Evolutionary conservation across 345 rosid species (phyloP).

Genomic region (Conringia planisiliqua): DNA sequence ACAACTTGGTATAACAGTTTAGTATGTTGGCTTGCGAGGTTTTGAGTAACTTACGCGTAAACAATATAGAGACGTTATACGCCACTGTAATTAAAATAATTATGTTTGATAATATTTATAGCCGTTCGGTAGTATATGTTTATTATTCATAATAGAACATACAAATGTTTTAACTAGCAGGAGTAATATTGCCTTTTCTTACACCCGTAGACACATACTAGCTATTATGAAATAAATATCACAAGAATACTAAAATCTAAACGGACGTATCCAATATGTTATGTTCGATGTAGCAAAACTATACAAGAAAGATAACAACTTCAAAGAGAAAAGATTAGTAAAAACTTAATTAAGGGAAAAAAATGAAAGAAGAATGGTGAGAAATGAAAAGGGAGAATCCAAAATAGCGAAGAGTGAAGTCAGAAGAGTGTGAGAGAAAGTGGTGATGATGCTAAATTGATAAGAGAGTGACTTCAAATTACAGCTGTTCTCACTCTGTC

Average conservation of each 20-base stretch:
- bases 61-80: conserved; percentile 7
- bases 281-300: too few relatives aligned
- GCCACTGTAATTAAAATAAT: not conserved
- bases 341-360: too few relatives aligned
- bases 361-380: not conserved
- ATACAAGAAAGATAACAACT: too few relatives aligned
- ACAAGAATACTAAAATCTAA: not conserved
- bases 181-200: not conserved
- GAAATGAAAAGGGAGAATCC: not conserved
- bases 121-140: not conserved
- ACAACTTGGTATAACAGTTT: not conserved
- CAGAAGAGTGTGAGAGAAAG: conserved; percentile 26
- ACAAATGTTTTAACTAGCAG: not conserved
- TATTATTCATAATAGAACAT: not conserved
- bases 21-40: not conserved
- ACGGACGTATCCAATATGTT: too few relatives aligned
- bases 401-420: conserved; percentile 22
- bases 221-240: not conserved
- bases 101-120: not conserved
- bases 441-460: conserved; percentile 13
- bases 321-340: too few relatives aligned
- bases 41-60: conserved; percentile 22
- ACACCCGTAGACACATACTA: not conserved
- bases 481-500: conserved; percentile 35
- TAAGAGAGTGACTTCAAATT: conserved; percentile 28